Conservation (phyloP, 2,329 filamentous ascomycete genomes). For the Penicillium sp. region DNA sequence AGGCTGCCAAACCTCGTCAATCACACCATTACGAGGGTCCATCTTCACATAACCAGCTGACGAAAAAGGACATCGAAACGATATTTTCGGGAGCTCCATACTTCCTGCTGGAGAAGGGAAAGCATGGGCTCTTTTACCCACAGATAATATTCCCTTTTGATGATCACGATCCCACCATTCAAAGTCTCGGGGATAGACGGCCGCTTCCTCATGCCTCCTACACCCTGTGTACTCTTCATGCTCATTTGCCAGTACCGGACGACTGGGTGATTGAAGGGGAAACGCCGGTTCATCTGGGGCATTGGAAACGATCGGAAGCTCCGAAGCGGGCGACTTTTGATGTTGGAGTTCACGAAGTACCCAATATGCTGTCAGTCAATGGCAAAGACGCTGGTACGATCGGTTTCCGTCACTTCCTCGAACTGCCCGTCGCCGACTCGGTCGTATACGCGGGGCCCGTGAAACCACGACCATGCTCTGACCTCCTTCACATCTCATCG, state of each 20-base stretch:
- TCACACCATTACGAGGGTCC: too few species aligned
- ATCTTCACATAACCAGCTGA: too few species aligned
- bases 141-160: constrained; percentile 41
- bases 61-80: constrained; percentile 32
- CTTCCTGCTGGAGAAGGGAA: constrained; percentile 38
- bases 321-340: constrained; percentile 36
- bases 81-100: constrained; percentile 39
- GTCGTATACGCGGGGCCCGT: constrained; percentile 20
- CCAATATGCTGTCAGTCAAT: constrained; percentile 43
- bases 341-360: constrained; percentile 40
- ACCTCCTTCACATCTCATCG: too few species aligned
- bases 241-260: constrained; percentile 37
- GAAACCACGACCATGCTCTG: constrained; percentile 17
- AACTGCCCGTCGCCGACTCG: constrained; percentile 37
- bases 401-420: constrained; percentile 42
- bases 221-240: constrained; percentile 37
- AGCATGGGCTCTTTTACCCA: constrained; percentile 34
- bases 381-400: constrained; percentile 41
- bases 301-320: constrained; percentile 18
- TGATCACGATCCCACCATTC: constrained; percentile 32
- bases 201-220: constrained; percentile 35
- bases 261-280: constrained; percentile 26
- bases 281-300: constrained; percentile 23
- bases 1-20: background rate
- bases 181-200: constrained; percentile 35